Percentiles rank a stretch among this genome's conserved stretches.
These are phyloP conservation scores for Geotrichum carabidarum DNA, from an alignment of 1,139 yeast species.

Conservation along the genomic window DNA sequence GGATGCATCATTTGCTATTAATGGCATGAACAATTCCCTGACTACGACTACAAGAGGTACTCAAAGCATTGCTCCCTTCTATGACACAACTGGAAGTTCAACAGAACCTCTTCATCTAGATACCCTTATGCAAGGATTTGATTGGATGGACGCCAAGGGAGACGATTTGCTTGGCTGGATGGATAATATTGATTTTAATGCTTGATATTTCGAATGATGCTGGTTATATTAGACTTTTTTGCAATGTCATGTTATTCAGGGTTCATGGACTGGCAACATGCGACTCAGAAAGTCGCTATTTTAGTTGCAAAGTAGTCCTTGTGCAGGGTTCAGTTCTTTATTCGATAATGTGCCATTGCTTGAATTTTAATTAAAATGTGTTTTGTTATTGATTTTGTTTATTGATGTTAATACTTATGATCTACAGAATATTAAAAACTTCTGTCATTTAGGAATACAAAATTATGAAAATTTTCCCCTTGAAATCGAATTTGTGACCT, in stretches of 20 bases:
- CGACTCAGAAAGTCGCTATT: too few species aligned
- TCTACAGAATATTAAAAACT: too few species aligned
- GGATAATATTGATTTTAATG: constrained; percentile 40
- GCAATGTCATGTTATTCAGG: too few species aligned
- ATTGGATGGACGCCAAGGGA: constrained; percentile 73
- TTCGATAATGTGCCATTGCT: too few species aligned
- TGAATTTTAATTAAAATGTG: too few species aligned
- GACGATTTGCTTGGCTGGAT: constrained; percentile 97
- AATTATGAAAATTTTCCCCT: background rate
- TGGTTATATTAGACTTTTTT: too few species aligned
- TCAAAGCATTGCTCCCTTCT: constrained; percentile 22
- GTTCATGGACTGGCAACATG: too few species aligned
- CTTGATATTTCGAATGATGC: background rate
- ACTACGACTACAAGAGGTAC: background rate
- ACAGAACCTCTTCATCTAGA: constrained; percentile 35
- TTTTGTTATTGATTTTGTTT: too few species aligned
- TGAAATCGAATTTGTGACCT: background rate
- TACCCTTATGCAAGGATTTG: constrained; percentile 64
- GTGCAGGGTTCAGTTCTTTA: too few species aligned
- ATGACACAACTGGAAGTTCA: constrained; percentile 33
- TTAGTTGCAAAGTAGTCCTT: too few species aligned
- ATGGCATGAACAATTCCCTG: background rate
- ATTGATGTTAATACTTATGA: too few species aligned
- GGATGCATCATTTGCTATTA: background rate
- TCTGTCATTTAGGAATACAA: too few species aligned